Evolutionary conservation across 768 basidiomycete genomes (phyloP).

Genomic region (Phylloporus arenicola): DNA sequence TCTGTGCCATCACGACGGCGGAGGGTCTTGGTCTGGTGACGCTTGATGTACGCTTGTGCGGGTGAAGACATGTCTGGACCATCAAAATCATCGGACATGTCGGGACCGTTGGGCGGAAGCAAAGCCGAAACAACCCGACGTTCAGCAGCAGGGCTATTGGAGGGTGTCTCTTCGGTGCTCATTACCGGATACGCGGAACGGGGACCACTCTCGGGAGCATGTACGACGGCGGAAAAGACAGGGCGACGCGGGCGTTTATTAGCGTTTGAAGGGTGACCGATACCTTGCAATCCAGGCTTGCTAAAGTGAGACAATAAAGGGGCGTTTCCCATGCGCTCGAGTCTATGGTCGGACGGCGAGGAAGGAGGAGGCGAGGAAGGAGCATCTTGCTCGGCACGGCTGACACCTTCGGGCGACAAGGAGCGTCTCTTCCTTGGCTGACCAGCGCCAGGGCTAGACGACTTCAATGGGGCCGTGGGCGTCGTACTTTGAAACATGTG

Average conservation of each 20-base stretch:
- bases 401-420: constrained; percentile 46
- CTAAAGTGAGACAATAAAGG: constrained; percentile 35
- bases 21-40: constrained; percentile 73
- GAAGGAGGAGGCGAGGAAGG: constrained; percentile 48
- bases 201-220: constrained; percentile 37
- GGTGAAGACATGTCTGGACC: constrained; percentile 71
- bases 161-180: constrained; percentile 25
- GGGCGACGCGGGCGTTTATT: constrained; percentile 62
- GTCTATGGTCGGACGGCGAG: constrained; percentile 45
- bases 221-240: constrained; percentile 58
- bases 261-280: constrained; percentile 48
- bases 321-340: constrained; percentile 38
- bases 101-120: constrained; percentile 38
- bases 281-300: constrained; percentile 51
- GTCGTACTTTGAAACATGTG: constrained; percentile 56
- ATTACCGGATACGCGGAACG: constrained; percentile 43
- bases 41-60: constrained; percentile 73
- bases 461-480: constrained; percentile 46
- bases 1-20: constrained; percentile 78
- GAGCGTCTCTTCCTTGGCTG: constrained; percentile 55
- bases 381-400: constrained; percentile 33
- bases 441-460: constrained; percentile 36
- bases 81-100: constrained; percentile 52
- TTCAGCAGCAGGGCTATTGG: constrained; percentile 40
- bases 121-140: constrained; percentile 77